These are phyloP conservation scores for Fistulinella prunicolor DNA, from an alignment of 768 basidiomycete species.

Conservation along the genomic window DNA sequence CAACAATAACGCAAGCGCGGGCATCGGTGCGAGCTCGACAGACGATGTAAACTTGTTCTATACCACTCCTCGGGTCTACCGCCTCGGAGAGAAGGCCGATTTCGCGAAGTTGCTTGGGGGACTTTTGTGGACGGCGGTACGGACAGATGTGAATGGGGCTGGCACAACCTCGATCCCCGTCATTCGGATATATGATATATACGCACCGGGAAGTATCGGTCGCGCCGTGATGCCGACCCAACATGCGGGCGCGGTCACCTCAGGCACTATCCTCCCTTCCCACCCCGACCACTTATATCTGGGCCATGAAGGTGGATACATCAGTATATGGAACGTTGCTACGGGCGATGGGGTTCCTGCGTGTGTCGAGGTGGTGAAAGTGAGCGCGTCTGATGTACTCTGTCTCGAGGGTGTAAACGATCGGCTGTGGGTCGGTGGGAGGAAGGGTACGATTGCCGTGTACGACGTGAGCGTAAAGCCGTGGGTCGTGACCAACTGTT, in stretches of 20 bases:
- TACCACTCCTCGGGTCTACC: conserved; percentile 53
- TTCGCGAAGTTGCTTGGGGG: conserved; percentile 74
- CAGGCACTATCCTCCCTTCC: conserved; percentile 71
- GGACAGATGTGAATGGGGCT: conserved; percentile 47
- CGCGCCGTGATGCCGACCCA: conserved; percentile 60
- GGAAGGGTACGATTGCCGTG: conserved; percentile 78
- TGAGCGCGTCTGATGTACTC: conserved; percentile 78
- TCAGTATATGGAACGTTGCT: conserved; percentile 75
- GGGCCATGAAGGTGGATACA: conserved; percentile 88
- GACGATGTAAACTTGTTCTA: conserved; percentile 44
- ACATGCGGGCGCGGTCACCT: conserved; percentile 78
- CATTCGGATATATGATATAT: conserved; percentile 78
- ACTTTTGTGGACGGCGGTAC: conserved; percentile 78
- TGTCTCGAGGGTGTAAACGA: conserved; percentile 82
- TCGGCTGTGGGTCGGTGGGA: conserved; percentile 81
- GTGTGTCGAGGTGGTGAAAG: conserved; percentile 76
- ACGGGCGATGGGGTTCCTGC: conserved; percentile 54
- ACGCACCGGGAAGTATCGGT: conserved; percentile 53
- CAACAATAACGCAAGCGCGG: conserved; percentile 21
- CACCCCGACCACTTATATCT: conserved; percentile 69
- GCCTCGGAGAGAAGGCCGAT: conserved; percentile 79
- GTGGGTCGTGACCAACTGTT: conserved; percentile 85
- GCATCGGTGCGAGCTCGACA: conserved; percentile 24
- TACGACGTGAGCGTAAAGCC: conserved; percentile 74
- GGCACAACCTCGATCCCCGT: conserved; percentile 55